These are phyloP conservation scores for Boletales sp. DNA, from an alignment of 768 basidiomycete species.

Conservation along the genomic window DNA sequence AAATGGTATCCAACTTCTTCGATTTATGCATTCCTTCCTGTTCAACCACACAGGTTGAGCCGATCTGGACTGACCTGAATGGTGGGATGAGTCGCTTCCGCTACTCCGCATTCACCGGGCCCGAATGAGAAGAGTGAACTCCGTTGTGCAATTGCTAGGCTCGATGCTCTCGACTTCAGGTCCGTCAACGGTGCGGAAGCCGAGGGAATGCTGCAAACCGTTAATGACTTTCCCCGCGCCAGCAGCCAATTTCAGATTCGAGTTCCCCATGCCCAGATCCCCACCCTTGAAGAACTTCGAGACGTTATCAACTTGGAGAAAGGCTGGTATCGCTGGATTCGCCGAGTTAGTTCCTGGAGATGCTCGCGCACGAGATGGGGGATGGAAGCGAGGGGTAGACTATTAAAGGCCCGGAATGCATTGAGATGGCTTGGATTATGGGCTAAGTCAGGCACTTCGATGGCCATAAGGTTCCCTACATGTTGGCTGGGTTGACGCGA, in stretches of 20 bases:
- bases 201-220: constrained; percentile 87
- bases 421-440: constrained; percentile 99
- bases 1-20: constrained; percentile 99
- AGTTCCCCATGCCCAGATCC: constrained; percentile 81
- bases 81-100: constrained; percentile 98
- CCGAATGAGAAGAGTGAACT: constrained; percentile 87
- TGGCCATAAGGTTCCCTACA: constrained; percentile 87
- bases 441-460: constrained; percentile 98
- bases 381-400: constrained; percentile 97
- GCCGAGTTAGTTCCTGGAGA: constrained; percentile 99
- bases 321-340: constrained; percentile 93
- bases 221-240: constrained; percentile 90
- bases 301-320: constrained; percentile 94
- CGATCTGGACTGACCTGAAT: constrained; percentile 98
- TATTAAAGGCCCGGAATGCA: constrained; percentile 94
- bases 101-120: constrained; percentile 88
- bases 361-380: constrained; percentile 98
- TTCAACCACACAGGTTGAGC: constrained; percentile 99
- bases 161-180: constrained; percentile 94
- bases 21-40: constrained; percentile 97
- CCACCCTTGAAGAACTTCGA: constrained; percentile 72
- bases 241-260: constrained; percentile 98
- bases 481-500: constrained; percentile 98
- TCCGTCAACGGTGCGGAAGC: constrained; percentile 85
- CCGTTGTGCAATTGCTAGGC: constrained; percentile 88